A percentile compares a stretch with the other conserved stretches of the same genome.
Evolutionary conservation across 306 rosid genomes (phyloP).

Genomic region (Pueraria montana): DNA sequence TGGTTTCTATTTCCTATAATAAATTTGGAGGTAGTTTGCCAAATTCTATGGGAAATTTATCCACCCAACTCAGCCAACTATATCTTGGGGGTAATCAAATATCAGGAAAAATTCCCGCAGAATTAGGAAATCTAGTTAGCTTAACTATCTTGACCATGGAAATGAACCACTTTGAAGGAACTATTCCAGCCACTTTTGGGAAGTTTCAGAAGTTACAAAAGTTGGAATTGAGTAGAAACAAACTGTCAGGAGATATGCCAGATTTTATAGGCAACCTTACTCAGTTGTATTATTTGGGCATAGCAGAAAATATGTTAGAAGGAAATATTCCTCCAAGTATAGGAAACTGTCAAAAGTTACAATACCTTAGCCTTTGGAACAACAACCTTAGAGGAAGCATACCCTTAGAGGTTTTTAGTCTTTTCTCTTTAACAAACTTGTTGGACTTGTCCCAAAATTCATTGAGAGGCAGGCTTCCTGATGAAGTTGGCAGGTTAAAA

Average conservation of each 20-base stretch:
- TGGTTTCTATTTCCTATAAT: neutral
- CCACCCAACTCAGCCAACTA: constrained; percentile 20
- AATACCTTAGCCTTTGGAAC: neutral
- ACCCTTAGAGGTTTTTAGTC: constrained; percentile 41
- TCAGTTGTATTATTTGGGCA: neutral
- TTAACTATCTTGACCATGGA: neutral
- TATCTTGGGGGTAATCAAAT: constrained; percentile 27
- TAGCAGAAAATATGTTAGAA: constrained; percentile 32
- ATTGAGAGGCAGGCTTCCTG: constrained; percentile 43
- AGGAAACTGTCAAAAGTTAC: constrained; percentile 37
- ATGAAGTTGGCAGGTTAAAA: constrained; percentile 35
- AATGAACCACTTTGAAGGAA: neutral
- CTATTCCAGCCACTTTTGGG: constrained; percentile 43
- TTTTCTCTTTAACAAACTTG: neutral
- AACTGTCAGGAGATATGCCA: constrained; percentile 44
- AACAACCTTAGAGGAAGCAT: constrained; percentile 52
- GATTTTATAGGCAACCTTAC: constrained; percentile 49
- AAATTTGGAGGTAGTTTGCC: constrained; percentile 57
- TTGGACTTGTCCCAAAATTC: constrained; percentile 54
- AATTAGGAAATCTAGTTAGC: constrained; percentile 42
- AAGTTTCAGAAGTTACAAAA: constrained; percentile 27
- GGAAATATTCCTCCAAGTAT: constrained; percentile 50
- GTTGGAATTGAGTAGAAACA: constrained; percentile 17
- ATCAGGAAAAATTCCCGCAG: constrained; percentile 38
- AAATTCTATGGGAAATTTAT: constrained; percentile 40